Base-by-base conservation (phyloP, 257 asterid genomes). In the Phtheirospermum japonicum region DNA sequence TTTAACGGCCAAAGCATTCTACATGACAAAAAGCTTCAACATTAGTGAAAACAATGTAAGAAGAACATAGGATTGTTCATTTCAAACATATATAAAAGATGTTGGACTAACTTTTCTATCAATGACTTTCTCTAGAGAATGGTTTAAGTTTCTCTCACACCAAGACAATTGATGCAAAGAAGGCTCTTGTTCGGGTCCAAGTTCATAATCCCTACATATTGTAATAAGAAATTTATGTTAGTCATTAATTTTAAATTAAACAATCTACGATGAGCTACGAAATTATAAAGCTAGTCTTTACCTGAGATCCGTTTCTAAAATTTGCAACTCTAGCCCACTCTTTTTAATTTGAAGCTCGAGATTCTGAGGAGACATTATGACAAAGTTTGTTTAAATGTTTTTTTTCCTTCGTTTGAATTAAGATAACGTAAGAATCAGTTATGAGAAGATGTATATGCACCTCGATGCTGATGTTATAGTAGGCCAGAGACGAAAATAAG, bases 121-220 rank as follows among this genome's bases (percentile, higher is more conserved):
- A 7, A 48, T 20, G 36, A 76, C 61, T 55, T 36, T 69, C 48
- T 77, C 67, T 11, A 83, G 55, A 64, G 95, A 78, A 4, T 34
- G 57, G 6, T 63, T 37, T 63, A 86, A 65, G 70, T 86, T 83
- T 57, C 76, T 76, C 70, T 82, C 92, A 61, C 82, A 80, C 95
- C 89, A 86, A 4, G 74, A 50, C 13, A 81, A 37, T 19, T 83
- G 87, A 49, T 81, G 80, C 68, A 86, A 72, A n/a, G 95, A 83
- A 64, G 87, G 71, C 58, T 74, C 84, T 63, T 72, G 71, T 3
- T 66, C 80, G 3, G 50, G 49, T 31, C 59, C 76, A 4, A 76
- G 32, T 69, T 81, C 87, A 58, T 70, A 83, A 55, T 86, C 87
- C 76, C 95, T 85, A 28, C 1, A 66, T 9, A 30, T 3, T 20